These are phyloP conservation scores for Fusarium floridanum DNA, from an alignment of 2,329 filamentous ascomycete species.

Conservation along the genomic window DNA sequence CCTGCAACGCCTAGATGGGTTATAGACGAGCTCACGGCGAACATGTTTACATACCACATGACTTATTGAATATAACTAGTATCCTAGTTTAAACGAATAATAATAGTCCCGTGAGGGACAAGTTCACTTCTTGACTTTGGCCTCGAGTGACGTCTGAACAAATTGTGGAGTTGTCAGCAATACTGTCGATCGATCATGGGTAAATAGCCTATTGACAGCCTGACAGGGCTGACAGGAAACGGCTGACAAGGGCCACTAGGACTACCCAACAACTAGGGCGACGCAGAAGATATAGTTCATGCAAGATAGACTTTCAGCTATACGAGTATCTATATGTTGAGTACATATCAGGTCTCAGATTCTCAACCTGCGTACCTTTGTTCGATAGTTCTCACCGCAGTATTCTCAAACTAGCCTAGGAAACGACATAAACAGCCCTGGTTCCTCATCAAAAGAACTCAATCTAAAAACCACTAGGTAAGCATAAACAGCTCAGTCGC, in stretches of 20 bases:
- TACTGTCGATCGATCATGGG: neutral
- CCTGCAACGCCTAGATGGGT: constrained; percentile 8
- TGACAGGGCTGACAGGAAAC: neutral
- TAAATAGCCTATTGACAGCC: neutral
- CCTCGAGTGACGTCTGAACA: neutral
- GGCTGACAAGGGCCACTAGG: neutral
- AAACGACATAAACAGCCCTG: neutral
- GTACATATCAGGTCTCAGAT: neutral
- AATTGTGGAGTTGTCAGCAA: neutral
- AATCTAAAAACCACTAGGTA: neutral
- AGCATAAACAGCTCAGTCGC: neutral
- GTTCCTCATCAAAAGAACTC: neutral
- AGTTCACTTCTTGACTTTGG: neutral
- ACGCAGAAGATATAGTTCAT: neutral
- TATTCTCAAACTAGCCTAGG: neutral
- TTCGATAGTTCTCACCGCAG: neutral
- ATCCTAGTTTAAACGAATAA: neutral
- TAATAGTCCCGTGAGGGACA: neutral
- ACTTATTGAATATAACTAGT: constrained; percentile 16
- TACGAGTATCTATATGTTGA: neutral
- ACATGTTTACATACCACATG: constrained; percentile 23
- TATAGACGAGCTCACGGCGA: constrained; percentile 15
- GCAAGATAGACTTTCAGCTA: neutral
- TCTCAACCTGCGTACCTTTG: neutral
- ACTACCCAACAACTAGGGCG: neutral